Base-by-base conservation (phyloP, 1,284 basidiomycete species). In the Singerocomus inundabilis region DNA sequence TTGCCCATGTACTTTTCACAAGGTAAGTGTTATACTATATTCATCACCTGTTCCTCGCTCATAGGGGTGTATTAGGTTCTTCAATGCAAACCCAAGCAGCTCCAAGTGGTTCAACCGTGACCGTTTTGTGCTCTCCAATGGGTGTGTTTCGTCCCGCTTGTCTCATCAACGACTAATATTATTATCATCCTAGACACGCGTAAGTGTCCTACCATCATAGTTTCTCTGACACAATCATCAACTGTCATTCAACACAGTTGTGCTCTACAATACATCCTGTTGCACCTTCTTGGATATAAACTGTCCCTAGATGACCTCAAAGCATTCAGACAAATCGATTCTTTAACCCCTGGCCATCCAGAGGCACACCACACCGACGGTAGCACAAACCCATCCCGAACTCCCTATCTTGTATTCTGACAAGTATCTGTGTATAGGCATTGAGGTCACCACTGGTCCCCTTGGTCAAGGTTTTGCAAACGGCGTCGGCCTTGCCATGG, bases 371-470 rank as follows among this genome's bases (percentile, higher is more conserved):
- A 94, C 70, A 94, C 93, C 21, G 90, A 93, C 59, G 94, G 94
- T 75, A 60, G 48, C 24, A 10, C 24, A 24, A 33, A 10, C 13
- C 9, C 10, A 64, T 55, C 21, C 8, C 24, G 28, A 46, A 24
- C 28, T 39, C 35, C 48, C 45, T 55, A 21, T 48, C 15, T 32
- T 18, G 21, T 33, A 33, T 33, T 42, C 49, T 55, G 42, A 55
- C 48, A 11, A 21, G 28, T 12, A 16, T 46, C 26, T 31, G 31
- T 32, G 37, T 46, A 10, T 47, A 85, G 84, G 82, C 62, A 82
- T 98, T 56, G 94, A 98, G 74, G 93, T 97, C 57, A 98, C 94
- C 60, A 98, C 95, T 50, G 95, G 94, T 56, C 94, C 95, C 54
- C 86, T 98, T 31, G 94, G 94, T 44, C 94, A 98, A 73, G 93